Evolutionary conservation across 2,329 filamentous ascomycete genomes (phyloP).

Genomic region (Fusarium chlamydosporum): DNA sequence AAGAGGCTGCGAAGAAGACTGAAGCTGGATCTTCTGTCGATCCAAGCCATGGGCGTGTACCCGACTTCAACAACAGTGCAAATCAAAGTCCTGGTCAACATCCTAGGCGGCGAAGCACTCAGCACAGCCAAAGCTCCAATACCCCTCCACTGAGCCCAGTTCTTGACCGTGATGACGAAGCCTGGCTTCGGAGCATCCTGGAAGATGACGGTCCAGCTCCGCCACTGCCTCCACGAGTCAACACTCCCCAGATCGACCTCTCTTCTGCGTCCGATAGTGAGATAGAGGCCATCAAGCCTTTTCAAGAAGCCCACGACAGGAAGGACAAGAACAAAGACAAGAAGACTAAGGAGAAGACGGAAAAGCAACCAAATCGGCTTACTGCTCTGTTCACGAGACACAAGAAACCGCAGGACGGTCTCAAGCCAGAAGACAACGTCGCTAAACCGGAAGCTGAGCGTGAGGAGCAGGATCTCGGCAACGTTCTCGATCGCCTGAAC

Average conservation of each 20-base stretch:
- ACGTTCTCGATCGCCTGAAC: constrained; percentile 86
- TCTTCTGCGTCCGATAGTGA: constrained; percentile 45
- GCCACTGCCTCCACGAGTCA: constrained; percentile 68
- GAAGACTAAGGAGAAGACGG: constrained; percentile 54
- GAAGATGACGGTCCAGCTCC: constrained; percentile 62
- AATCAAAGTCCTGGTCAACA: constrained; percentile 29
- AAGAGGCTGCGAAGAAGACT: constrained; percentile 41
- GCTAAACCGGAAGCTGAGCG: constrained; percentile 61
- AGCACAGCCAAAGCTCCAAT: constrained; percentile 50
- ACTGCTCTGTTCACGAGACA: constrained; percentile 56
- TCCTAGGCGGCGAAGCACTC: constrained; percentile 37
- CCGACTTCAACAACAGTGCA: constrained; percentile 34
- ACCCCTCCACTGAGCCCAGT: constrained; percentile 58
- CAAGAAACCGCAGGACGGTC: constrained; percentile 58
- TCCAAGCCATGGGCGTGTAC: constrained; percentile 26
- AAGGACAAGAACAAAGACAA: constrained; percentile 51
- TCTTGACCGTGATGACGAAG: constrained; percentile 69
- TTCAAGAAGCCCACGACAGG: constrained; percentile 52
- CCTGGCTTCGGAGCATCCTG: constrained; percentile 70
- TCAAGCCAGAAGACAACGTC: constrained; percentile 57
- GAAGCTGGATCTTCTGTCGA: constrained; percentile 36
- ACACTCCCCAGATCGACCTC: constrained; percentile 63
- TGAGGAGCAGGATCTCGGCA: constrained; percentile 79
- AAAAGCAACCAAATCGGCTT: constrained; percentile 56
- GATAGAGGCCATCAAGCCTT: constrained; percentile 50